phyloP scores from a whole-genome alignment of 176 grass and related monocot genomes.

The Miscanthus lutarioriparius region DNA sequence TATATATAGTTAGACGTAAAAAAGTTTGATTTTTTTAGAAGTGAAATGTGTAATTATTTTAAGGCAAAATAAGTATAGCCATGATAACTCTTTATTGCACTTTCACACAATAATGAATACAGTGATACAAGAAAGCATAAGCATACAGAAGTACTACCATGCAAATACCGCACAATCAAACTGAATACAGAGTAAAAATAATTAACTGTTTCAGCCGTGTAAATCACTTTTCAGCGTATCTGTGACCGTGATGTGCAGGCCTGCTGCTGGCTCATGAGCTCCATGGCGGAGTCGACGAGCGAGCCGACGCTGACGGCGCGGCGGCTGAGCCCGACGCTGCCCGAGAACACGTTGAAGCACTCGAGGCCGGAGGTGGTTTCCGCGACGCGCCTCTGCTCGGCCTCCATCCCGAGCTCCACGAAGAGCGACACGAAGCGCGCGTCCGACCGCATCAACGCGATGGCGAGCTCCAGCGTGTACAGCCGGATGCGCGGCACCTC shows the following conservation, averaged over 20 bases:
- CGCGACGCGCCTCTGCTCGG: slow-evolving; percentile 42
- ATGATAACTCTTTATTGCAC: too few relatives aligned
- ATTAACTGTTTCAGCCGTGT: too few relatives aligned
- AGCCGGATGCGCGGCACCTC: slow-evolving; percentile 58
- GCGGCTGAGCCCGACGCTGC: slow-evolving; percentile 70
- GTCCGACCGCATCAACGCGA: slow-evolving; percentile 57
- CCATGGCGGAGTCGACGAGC: slow-evolving; percentile 45
- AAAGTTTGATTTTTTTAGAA: too few relatives aligned
- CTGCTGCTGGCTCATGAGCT: slow-evolving; percentile 36
- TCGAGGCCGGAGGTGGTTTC: slow-evolving; percentile 67
- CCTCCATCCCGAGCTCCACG: slow-evolving; percentile 48
- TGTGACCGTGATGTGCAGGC: neutral
- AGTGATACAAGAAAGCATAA: too few relatives aligned
- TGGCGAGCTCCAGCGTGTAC: slow-evolving; percentile 55
- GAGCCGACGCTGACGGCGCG: slow-evolving; percentile 37
- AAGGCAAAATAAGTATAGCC: too few relatives aligned
- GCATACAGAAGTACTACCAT: too few relatives aligned
- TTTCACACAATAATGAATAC: too few relatives aligned
- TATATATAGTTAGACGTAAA: too few relatives aligned
- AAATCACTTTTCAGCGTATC: neutral
- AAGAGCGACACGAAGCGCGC: slow-evolving; percentile 38
- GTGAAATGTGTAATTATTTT: too few relatives aligned
- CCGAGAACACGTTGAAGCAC: slow-evolving; percentile 80
- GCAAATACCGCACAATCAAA: too few relatives aligned
- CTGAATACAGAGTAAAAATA: too few relatives aligned